Evolutionary conservation across 139 green algal species (phyloP).

Genomic region (Chlorella sp.): DNA sequence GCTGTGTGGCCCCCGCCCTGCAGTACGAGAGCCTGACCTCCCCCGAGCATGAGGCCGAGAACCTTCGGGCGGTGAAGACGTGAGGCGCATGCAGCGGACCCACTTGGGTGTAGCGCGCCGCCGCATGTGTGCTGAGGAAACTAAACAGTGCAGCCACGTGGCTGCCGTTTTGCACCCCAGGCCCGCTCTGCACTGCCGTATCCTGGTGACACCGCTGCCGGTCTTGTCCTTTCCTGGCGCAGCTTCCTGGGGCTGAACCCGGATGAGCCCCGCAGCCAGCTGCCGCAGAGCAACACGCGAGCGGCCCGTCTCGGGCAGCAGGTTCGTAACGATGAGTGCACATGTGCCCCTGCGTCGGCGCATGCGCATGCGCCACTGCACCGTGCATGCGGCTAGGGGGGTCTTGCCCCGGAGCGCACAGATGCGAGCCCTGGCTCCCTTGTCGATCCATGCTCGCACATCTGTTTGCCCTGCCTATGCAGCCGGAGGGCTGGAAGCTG

Average conservation of each 20-base stretch:
- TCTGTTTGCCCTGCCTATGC: not conserved
- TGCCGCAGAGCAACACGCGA: conserved; percentile 26
- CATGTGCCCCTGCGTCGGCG: not conserved
- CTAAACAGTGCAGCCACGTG: no score
- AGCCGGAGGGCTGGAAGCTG: conserved; percentile 28
- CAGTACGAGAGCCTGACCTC: conserved; percentile 33
- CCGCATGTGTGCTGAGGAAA: no score
- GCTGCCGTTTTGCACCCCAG: no score
- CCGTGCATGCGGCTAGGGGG: no score
- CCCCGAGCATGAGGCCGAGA: conserved; percentile 1
- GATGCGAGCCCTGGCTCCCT: not conserved
- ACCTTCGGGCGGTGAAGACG: conserved; percentile 30
- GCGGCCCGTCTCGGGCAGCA: not conserved
- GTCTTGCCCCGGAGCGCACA: no score
- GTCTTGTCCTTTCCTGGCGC: no score
- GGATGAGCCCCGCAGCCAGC: not conserved
- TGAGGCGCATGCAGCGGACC: no score
- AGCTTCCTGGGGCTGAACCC: conserved; percentile 22
- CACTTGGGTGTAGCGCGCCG: no score
- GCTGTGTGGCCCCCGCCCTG: not conserved
- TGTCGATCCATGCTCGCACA: not conserved
- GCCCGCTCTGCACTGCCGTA: not conserved
- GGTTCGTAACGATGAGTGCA: not conserved
- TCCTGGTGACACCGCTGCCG: no score
- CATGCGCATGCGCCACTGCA: not conserved